Percentiles rank a stretch among this genome's conserved stretches.
Conservation (phyloP, 495 filamentous ascomycete species). For the Aspergillus asperescens region DNA sequence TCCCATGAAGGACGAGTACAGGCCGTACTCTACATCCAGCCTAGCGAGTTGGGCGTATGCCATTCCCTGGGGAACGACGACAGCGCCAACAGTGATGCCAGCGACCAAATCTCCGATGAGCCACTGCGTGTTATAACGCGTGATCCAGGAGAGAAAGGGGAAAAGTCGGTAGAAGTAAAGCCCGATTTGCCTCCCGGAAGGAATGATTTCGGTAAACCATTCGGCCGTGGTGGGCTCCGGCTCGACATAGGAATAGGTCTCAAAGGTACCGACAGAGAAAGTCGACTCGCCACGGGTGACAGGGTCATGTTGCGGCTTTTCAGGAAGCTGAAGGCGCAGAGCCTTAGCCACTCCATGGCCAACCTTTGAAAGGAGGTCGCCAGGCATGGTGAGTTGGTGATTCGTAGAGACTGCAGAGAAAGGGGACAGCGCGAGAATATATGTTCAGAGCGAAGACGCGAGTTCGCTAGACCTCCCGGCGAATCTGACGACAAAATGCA, state of each 20-base stretch:
- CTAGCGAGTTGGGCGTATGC: conserved; percentile 86
- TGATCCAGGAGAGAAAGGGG: conserved; percentile 85
- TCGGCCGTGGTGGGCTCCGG: conserved; percentile 69
- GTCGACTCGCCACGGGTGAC: conserved; percentile 70
- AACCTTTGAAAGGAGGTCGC: conserved; percentile 46
- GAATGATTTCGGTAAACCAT: conserved; percentile 60
- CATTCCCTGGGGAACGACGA: conserved; percentile 97
- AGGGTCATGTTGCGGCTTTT: conserved; percentile 45
- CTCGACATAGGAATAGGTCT: conserved; percentile 78
- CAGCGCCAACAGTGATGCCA: conserved; percentile 90
- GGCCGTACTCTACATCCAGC: conserved; percentile 72
- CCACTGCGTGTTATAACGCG: conserved; percentile 85
- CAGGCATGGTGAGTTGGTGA: conserved; percentile 31
- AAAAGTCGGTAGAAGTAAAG: conserved; percentile 67
- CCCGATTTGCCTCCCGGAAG: conserved; percentile 47
- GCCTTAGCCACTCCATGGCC: conserved; percentile 72
- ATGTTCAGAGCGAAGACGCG: background rate
- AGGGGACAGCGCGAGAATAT: background rate
- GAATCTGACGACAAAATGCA: background rate
- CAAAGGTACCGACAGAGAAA: conserved; percentile 67
- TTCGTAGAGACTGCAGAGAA: background rate
- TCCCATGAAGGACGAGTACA: conserved; percentile 98
- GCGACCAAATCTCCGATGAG: conserved; percentile 83
- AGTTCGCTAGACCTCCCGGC: background rate
- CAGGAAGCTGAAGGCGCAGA: conserved; percentile 80